A percentile compares a stretch with the other conserved stretches of the same genome.
phyloP scores from a whole-genome alignment of 345 rosid genomes.

The Pseudoturritis turrita region DNA sequence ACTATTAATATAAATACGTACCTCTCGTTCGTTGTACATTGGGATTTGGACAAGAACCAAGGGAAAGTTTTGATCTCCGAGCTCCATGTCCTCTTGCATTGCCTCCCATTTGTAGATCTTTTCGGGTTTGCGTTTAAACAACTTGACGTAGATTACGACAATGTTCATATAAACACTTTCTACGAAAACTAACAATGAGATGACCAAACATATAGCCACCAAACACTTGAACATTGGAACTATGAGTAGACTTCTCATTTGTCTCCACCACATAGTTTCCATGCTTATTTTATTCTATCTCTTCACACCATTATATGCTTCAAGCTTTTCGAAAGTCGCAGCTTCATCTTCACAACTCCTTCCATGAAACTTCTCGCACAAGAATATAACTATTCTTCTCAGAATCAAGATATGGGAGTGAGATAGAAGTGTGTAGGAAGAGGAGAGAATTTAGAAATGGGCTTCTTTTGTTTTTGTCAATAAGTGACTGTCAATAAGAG shows the following conservation, averaged over 20 bases:
- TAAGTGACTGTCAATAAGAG: conserved; percentile 12
- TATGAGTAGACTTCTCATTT: conserved; percentile 35
- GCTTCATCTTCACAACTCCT: background rate
- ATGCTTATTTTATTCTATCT: conserved; percentile 2
- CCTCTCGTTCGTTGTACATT: conserved; percentile 39
- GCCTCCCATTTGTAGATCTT: conserved; percentile 45
- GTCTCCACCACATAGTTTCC: conserved; percentile 34
- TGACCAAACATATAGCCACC: conserved; percentile 44
- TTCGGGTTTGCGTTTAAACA: conserved; percentile 38
- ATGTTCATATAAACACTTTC: conserved; percentile 53
- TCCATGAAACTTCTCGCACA: background rate
- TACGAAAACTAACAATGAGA: conserved; percentile 46
- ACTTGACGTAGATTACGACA: conserved; percentile 42
- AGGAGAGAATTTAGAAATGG: background rate
- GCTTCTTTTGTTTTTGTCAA: background rate
- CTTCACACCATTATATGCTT: conserved; percentile 10
- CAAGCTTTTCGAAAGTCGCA: conserved; percentile 9
- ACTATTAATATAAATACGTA: background rate
- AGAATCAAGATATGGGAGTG: background rate
- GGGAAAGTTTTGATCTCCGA: conserved; percentile 35
- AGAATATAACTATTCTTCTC: background rate
- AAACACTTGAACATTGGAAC: conserved; percentile 40
- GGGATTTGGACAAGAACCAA: conserved; percentile 38
- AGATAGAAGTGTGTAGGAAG: background rate
- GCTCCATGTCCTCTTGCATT: conserved; percentile 45